These are phyloP conservation scores for Emydomyces testavorans DNA, from an alignment of 2,329 filamentous ascomycete species.

Conservation along the genomic window DNA sequence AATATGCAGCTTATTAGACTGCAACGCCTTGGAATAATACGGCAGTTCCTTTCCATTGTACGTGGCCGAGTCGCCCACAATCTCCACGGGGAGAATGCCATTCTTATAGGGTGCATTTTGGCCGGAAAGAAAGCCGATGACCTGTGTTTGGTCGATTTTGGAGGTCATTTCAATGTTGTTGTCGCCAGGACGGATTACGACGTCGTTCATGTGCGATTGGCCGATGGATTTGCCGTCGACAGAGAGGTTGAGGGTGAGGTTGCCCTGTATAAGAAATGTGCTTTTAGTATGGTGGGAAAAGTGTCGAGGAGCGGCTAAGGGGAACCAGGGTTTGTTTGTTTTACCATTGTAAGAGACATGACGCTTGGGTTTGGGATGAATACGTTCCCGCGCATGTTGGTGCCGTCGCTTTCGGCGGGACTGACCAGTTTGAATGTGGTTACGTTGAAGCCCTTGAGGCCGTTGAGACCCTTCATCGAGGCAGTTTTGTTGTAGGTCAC, in stretches of 20 bases:
- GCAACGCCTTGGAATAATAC: slow-evolving; percentile 45
- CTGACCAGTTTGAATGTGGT: slow-evolving; percentile 39
- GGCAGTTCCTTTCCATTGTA: slow-evolving; percentile 40
- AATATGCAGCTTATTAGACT: slow-evolving; percentile 36
- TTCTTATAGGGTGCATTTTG: slow-evolving; percentile 30
- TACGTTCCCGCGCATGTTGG: slow-evolving; percentile 45
- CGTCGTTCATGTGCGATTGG: slow-evolving; percentile 38
- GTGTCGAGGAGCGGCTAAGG: too few relatives aligned
- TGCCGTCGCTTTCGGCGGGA: slow-evolving; percentile 30
- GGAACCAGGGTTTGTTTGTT: background rate
- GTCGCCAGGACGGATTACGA: slow-evolving; percentile 44
- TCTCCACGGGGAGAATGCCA: slow-evolving; percentile 42
- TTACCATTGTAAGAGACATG: slow-evolving; percentile 44
- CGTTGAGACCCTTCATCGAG: slow-evolving; percentile 50
- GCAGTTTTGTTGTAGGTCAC: slow-evolving; percentile 47
- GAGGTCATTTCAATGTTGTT: slow-evolving; percentile 43
- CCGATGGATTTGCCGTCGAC: slow-evolving; percentile 41
- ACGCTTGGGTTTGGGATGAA: slow-evolving; percentile 50
- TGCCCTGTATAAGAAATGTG: slow-evolving; percentile 31
- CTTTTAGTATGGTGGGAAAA: background rate
- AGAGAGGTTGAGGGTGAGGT: slow-evolving; percentile 45
- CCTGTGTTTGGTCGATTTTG: slow-evolving; percentile 35
- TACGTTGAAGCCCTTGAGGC: slow-evolving; percentile 42
- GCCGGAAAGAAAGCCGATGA: slow-evolving; percentile 23
- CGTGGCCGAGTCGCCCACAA: slow-evolving; percentile 40